These are phyloP conservation scores for Botryotinia globosa DNA, from an alignment of 2,329 filamentous ascomycete species.

Conservation along the genomic window DNA sequence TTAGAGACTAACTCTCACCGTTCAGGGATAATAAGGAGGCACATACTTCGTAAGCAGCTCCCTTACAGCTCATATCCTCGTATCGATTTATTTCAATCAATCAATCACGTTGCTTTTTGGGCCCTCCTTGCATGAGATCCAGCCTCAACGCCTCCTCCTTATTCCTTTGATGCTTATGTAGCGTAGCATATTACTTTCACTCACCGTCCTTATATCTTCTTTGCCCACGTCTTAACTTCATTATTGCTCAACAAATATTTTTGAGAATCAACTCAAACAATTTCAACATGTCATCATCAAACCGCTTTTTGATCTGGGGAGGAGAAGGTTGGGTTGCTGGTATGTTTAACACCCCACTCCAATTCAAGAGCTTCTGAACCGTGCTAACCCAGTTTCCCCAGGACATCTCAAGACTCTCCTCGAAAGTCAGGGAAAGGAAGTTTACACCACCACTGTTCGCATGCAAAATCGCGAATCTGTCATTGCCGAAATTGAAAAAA, in stretches of 20 bases:
- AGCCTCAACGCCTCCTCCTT: slow-evolving; percentile 9
- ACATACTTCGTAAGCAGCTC: neutral
- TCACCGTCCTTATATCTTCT: slow-evolving; percentile 15
- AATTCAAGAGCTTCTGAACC: neutral
- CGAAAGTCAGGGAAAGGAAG: slow-evolving; percentile 56
- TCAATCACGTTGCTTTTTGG: slow-evolving; percentile 2
- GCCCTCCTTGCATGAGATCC: slow-evolving; percentile 18
- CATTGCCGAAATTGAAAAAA: slow-evolving; percentile 52
- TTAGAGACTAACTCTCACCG: neutral
- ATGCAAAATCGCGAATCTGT: slow-evolving; percentile 63
- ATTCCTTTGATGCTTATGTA: slow-evolving; percentile 13
- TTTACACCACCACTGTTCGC: slow-evolving; percentile 58
- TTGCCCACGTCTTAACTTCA: neutral
- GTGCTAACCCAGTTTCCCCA: slow-evolving; percentile 14
- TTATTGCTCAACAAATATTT: neutral
- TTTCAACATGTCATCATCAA: slow-evolving; percentile 22
- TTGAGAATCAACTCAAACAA: neutral
- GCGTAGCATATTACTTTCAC: neutral
- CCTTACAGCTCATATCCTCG: slow-evolving; percentile 4
- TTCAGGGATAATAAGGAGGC: slow-evolving; percentile 5
- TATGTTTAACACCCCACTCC: slow-evolving; percentile 6
- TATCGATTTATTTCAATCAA: slow-evolving; percentile 7
- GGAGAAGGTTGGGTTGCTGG: slow-evolving; percentile 54
- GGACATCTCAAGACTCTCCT: slow-evolving; percentile 59
- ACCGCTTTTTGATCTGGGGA: slow-evolving; percentile 59